Evolutionary conservation across 1,284 basidiomycete genomes (phyloP).

Genomic region (Rhodotorula sp.): DNA sequence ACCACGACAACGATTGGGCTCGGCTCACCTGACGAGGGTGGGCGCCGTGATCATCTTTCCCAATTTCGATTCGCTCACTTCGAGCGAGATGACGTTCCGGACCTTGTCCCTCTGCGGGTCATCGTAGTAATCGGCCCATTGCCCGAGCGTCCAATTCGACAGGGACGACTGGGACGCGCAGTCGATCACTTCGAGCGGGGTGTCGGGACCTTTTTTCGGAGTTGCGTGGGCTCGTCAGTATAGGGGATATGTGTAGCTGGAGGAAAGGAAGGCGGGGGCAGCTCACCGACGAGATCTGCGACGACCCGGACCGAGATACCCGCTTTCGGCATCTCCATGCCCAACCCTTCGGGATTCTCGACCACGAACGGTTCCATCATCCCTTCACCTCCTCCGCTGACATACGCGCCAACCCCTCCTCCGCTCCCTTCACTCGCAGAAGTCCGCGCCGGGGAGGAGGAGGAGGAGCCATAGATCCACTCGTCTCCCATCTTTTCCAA

Average conservation of each 20-base stretch:
- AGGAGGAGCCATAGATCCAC: constrained; percentile 65
- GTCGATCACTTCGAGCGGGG: constrained; percentile 77
- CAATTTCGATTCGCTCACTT: constrained; percentile 73
- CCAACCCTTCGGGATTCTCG: constrained; percentile 69
- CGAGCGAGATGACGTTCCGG: constrained; percentile 83
- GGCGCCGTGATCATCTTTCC: constrained; percentile 78
- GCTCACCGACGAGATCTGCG: constrained; percentile 63
- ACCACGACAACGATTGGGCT: too few species aligned
- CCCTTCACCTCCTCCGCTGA: constrained; percentile 48
- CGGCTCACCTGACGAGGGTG: constrained; percentile 58
- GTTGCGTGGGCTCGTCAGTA: not conserved
- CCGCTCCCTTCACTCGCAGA: constrained; percentile 26
- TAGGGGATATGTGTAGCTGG: not conserved
- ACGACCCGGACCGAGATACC: constrained; percentile 74
- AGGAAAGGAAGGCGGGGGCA: not conserved
- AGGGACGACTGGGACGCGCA: constrained; percentile 50
- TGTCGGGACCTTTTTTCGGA: constrained; percentile 56
- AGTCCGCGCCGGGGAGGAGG: not conserved
- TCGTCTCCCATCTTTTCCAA: constrained; percentile 56
- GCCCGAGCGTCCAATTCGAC: constrained; percentile 71
- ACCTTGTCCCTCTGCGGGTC: constrained; percentile 75
- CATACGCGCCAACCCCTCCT: not conserved
- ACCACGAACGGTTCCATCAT: constrained; percentile 74
- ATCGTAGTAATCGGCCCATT: constrained; percentile 86
- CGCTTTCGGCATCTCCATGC: constrained; percentile 75